phyloP scores from a whole-genome alignment of 768 basidiomycete species.

The Amanita inopinata region DNA sequence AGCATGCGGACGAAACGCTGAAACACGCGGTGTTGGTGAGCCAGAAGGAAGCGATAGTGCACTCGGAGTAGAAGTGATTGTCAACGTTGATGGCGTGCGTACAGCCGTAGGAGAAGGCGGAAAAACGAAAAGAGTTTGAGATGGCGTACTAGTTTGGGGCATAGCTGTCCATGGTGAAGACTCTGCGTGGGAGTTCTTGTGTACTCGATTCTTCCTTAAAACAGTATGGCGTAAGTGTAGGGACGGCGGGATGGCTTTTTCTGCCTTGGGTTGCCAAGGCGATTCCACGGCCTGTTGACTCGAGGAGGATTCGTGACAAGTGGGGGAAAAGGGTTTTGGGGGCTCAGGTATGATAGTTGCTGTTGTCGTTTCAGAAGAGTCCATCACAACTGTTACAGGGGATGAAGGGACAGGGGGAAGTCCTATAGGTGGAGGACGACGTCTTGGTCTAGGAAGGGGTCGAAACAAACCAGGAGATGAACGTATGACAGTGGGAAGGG shows the following conservation, averaged over 20 bases:
- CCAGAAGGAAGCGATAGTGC: constrained; percentile 44
- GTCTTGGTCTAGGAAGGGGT: constrained; percentile 37
- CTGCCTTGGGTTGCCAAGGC: constrained; percentile 42
- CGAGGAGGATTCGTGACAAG: constrained; percentile 12
- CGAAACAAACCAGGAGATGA: constrained; percentile 36
- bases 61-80: constrained; percentile 55
- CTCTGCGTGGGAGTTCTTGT: constrained; percentile 16
- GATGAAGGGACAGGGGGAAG: constrained; percentile 67
- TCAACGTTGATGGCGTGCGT: constrained; percentile 75
- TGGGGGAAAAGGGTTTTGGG: constrained; percentile 13
- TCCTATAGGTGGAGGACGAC: constrained; percentile 51
- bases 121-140: constrained; percentile 82
- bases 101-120: constrained; percentile 61
- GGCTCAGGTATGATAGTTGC: constrained; percentile 8
- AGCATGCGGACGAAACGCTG: constrained; percentile 56
- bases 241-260: constrained; percentile 46
- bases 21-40: constrained; percentile 57
- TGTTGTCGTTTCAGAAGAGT: constrained; percentile 13
- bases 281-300: constrained; percentile 22
- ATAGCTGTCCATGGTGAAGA: constrained; percentile 18
- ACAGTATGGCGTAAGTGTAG: constrained; percentile 38
- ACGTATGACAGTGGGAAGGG: constrained; percentile 43
- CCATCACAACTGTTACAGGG: constrained; percentile 45
- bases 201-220: constrained; percentile 23
- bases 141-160: constrained; percentile 36